phyloP scores from a whole-genome alignment of 2,329 filamentous ascomycete genomes.

The Teratosphaeria epicoccoides region DNA sequence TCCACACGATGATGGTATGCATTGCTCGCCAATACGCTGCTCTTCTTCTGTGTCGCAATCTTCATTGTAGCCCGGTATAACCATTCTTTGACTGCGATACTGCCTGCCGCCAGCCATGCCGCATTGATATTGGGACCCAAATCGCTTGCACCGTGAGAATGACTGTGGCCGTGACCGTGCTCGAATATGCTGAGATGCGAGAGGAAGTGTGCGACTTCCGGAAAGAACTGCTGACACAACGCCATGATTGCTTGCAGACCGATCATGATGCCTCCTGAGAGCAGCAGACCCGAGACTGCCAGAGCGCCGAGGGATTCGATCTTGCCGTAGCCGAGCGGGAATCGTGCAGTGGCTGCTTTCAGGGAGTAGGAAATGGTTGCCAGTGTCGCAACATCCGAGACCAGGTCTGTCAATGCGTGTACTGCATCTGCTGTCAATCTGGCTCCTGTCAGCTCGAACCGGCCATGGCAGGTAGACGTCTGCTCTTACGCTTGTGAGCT shows the following conservation, averaged over 20 bases:
- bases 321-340: slow-evolving; percentile 90
- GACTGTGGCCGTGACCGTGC: slow-evolving; percentile 50
- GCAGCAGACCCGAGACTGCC: slow-evolving; percentile 82
- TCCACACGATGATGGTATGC: slow-evolving; percentile 94
- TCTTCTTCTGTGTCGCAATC: slow-evolving; percentile 85
- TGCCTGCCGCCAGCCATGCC: slow-evolving; percentile 84
- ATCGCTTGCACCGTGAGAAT: slow-evolving; percentile 45
- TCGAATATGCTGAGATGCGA: slow-evolving; percentile 33
- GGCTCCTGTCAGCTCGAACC: background rate
- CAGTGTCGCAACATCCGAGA: slow-evolving; percentile 87
- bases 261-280: slow-evolving; percentile 87
- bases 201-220: slow-evolving; percentile 33
- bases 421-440: slow-evolving; percentile 63
- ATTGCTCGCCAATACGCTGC: slow-evolving; percentile 89
- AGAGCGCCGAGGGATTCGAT: slow-evolving; percentile 92
- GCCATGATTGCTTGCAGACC: slow-evolving; percentile 54
- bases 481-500: slow-evolving; percentile 60
- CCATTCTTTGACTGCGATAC: slow-evolving; percentile 91
- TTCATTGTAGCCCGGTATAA: slow-evolving; percentile 97
- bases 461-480: background rate
- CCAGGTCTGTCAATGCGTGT: slow-evolving; percentile 88
- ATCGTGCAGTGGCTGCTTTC: slow-evolving; percentile 69
- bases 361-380: slow-evolving; percentile 91
- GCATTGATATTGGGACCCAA: slow-evolving; percentile 75
- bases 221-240: slow-evolving; percentile 43